Conservation (phyloP, 345 rosid species). For the Sonneratia alba region DNA sequence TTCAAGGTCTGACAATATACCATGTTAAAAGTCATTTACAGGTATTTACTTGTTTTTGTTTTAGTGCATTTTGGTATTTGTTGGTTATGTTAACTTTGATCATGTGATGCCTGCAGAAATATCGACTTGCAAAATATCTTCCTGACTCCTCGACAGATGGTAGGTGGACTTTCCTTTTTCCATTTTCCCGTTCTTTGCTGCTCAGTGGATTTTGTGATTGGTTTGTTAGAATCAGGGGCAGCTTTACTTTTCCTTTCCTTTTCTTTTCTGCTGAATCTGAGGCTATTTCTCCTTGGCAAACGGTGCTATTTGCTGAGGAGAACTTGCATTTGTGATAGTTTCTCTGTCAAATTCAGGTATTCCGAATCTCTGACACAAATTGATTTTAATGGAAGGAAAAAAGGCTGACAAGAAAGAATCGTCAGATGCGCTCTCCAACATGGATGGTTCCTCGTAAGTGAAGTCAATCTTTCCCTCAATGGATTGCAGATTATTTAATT, state of each 20-base stretch:
- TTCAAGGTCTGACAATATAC: slow-evolving; percentile 91
- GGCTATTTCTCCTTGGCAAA: neutral
- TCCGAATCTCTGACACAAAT: slow-evolving; percentile 11
- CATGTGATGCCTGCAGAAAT: slow-evolving; percentile 55
- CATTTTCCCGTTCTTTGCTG: neutral
- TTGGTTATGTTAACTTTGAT: slow-evolving; percentile 9
- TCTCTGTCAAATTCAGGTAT: neutral
- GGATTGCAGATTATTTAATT: neutral
- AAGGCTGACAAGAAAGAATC: slow-evolving; percentile 86
- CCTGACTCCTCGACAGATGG: slow-evolving; percentile 97
- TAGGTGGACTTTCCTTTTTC: slow-evolving; percentile 13
- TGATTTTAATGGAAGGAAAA: slow-evolving; percentile 52
- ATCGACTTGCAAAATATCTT: slow-evolving; percentile 91
- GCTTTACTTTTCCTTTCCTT: neutral
- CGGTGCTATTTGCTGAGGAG: neutral
- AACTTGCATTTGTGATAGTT: neutral
- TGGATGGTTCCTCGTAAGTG: slow-evolving; percentile 93
- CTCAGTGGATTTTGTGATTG: neutral
- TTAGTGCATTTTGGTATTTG: neutral
- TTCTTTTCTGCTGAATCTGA: no score
- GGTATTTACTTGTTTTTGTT: slow-evolving; percentile 28
- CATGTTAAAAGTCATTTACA: slow-evolving; percentile 99
- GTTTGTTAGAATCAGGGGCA: neutral
- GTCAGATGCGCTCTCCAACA: slow-evolving; percentile 65
- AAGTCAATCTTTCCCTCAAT: neutral